Conservation (phyloP, 805 yeast genomes). For the Brettanomyces bruxellensis region DNA sequence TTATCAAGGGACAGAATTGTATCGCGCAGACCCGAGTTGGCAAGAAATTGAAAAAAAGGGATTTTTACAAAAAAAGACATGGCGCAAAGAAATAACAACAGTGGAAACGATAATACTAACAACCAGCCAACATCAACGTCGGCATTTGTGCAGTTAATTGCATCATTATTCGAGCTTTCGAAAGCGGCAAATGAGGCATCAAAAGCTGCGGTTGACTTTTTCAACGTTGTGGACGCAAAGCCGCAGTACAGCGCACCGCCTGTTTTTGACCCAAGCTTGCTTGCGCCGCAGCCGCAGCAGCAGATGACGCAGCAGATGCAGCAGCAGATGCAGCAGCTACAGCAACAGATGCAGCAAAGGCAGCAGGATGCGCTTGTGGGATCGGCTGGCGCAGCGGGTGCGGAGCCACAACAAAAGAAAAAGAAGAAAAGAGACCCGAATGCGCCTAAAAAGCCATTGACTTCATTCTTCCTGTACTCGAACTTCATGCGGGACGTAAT, state of each 20-base stretch:
- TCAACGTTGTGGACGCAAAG: constrained; percentile 47
- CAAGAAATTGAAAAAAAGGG: too few relatives aligned
- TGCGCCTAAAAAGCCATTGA: constrained; percentile 92
- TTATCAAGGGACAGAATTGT: too few relatives aligned
- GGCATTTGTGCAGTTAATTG: constrained; percentile 41
- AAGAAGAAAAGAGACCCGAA: constrained; percentile 65
- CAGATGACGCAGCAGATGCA: neutral
- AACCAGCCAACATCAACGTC: constrained; percentile 5
- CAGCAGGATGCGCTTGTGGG: neutral
- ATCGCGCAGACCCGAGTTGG: too few relatives aligned
- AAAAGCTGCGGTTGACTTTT: constrained; percentile 67
- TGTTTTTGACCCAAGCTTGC: constrained; percentile 25
- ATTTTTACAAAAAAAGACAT: too few relatives aligned
- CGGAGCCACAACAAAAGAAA: constrained; percentile 33
- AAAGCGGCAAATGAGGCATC: constrained; percentile 86
- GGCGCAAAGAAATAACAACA: neutral
- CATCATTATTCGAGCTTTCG: constrained; percentile 73
- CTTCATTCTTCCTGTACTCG: constrained; percentile 75
- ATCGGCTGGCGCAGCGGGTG: constrained; percentile 3
- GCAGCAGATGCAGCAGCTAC: too few relatives aligned
- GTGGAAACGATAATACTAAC: constrained; percentile 11
- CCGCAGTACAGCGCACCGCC: constrained; percentile 27
- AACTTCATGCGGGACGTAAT: constrained; percentile 64
- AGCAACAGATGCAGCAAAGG: neutral
- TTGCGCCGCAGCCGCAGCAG: constrained; percentile 3